Evolutionary conservation across 2,329 filamentous ascomycete genomes (phyloP).

Genomic region (Magnaporthales sp.): DNA sequence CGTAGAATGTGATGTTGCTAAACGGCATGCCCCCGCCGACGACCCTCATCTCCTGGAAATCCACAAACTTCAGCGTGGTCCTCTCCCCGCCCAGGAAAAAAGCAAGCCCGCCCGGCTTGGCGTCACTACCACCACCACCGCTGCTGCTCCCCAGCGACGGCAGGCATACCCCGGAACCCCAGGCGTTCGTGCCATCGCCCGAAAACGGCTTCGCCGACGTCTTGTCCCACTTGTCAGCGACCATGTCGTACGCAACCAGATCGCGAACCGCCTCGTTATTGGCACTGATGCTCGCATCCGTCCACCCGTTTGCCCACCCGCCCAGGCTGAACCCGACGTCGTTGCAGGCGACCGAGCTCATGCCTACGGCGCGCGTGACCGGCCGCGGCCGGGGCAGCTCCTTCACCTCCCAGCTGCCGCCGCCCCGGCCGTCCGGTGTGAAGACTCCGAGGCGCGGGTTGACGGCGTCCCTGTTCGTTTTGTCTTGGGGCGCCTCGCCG

Average conservation of each 20-base stretch:
- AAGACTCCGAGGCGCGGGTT: constrained; percentile 1
- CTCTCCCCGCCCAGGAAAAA: constrained; percentile 2
- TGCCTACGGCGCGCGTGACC: neutral
- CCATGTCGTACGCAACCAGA: neutral
- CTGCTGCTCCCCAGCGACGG: constrained; percentile 11
- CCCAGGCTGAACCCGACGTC: neutral
- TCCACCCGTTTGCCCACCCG: neutral
- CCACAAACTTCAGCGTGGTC: no score
- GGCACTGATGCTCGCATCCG: neutral
- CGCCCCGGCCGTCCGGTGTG: neutral
- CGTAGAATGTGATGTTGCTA: constrained; percentile 19
- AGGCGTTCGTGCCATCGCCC: neutral
- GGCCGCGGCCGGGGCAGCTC: neutral
- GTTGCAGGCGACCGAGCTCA: neutral
- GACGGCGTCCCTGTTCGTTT: neutral
- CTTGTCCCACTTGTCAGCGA: neutral
- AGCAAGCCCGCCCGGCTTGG: constrained; percentile 13
- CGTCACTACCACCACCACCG: no score
- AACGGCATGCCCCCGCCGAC: no score
- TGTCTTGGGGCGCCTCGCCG: neutral
- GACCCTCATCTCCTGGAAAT: neutral
- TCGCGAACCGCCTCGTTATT: neutral
- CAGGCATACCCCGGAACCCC: constrained; percentile 16
- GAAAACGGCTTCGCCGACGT: neutral
- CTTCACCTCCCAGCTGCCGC: neutral